Base-by-base conservation (phyloP, 768 basidiomycete genomes). In the Suillus spraguei region DNA sequence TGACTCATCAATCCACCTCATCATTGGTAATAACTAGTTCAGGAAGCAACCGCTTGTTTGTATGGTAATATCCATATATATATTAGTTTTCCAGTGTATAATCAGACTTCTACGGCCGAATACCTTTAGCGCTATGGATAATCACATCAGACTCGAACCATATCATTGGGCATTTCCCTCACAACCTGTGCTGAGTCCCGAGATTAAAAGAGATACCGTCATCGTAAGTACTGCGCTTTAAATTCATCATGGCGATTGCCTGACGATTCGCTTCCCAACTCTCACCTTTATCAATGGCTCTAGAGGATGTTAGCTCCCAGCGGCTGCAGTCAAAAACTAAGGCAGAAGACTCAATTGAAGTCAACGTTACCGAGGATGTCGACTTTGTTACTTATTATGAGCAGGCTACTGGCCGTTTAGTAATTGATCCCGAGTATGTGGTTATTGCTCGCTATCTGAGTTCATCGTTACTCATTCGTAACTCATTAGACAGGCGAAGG, bases 381-480 rank as follows among this genome's bases (percentile, higher is more conserved):
- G 78, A 82, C 61, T 64, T 82, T 42, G 59, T 70, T 28, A 60
- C 71, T 0, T 85, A 84, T 63, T 86, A 88, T 55, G 86, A 88
- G 65, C 71, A 78, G 13, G 76, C 78, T 64, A 87, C 85, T 1
- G 88, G 87, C 11, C 79, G 87, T 22, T 74, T 89, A 47, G 84
- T 89, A 59, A 76, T 89, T 16, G 87, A 89, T 70, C 87, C 87
- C 14, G 74, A 78, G 87, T 86, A 63, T 24, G 85, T 79, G 50
- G 33, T 42, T 36, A 7, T 24, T 10, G 35, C 5, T 36, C n/a
- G 1, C 6, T 36, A 22, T 55, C 22, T 14, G 36, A 38, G 22
- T 39, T 22, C 3, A 38, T 17, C n/a, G 11, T 38, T 6, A 32
- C 56, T 64, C 24, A 53, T 35, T 8, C 17, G 28, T 54, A 10